Base-by-base conservation (phyloP, 169 alveolate species). In the Plasmodium sp. region DNA sequence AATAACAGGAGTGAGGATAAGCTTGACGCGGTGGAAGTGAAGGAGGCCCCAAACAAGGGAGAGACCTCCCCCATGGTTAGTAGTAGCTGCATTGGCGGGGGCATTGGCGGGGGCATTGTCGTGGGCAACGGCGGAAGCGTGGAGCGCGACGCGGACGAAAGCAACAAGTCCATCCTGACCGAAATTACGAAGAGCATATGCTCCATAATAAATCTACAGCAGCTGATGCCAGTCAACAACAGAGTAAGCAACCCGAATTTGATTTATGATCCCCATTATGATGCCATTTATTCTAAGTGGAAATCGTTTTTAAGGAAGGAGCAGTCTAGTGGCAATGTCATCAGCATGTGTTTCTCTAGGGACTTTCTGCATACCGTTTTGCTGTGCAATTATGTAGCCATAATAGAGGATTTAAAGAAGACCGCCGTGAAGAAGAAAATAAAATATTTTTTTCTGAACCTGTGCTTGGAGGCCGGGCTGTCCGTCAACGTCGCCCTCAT, bases 311-410 rank as follows among this genome's bases (percentile, higher is more conserved):
- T 90, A 73, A 16, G 73, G 39, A 90, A 90, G 62, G 91, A 80
- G 43, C 94, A 90, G 34, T 90, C 94, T 48, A 79, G 94, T 81
- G 94, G 94, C 3, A 90, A 90, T 34, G 36, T 81, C n/a, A 90
- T 90, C 4, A 80, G 94, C 67, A 90, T 33, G 34, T 80, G 91
- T 79, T 90, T 90, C 72, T 90, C 94, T 31, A 56, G 94, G 33
- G 94, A 90, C 43, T 90, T 80, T 58, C 43, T 90, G 51, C 27
- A 81, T 22, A 90, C 91, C 16, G 34, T 80, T 81, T 62, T 90
- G 48, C 72, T 90, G 73, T 80, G 94, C 62, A 90, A 90, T 80
- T 90, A 90, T 80, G 88, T 43, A 3, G 43, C 67, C 45, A 90
- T 90, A 80, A 90, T 90, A 62, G 94, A 90, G 54, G 94, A 90